Base-by-base conservation (phyloP, 2,329 filamentous ascomycete species). In the Aspergillus awamori region DNA sequence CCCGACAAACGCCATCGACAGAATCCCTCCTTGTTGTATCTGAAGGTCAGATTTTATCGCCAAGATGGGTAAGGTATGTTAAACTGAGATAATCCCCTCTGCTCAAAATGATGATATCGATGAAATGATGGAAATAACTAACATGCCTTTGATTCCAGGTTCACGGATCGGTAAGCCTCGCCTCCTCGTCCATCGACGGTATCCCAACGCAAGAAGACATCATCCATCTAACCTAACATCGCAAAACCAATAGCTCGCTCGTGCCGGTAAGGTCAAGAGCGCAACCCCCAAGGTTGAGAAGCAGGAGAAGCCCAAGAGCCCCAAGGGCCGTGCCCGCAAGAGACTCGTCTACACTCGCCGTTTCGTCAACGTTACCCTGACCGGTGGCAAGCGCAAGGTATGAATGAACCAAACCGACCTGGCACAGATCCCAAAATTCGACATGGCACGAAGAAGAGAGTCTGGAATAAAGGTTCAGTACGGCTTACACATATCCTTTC, bases 251-350 rank as follows among this genome's bases (percentile, higher is more conserved):
- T 36, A 58, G 43, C 66, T 68, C 66, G 66, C 66, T 60, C 66
- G 66, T 68, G 66, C 66, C 59, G 66, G 66, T 68, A 68, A 68
- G 66, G 66, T 68, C 61, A 68, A 68, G 66, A 61, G 61, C 60
- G 66, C 65, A 52, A 69, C 64, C 63, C 67, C 65, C 60, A 66
- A 66, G 64, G 67, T 69, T 63, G 67, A 69, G 53, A 58, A 67
- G 63, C 67, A 69, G 61, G 93, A 97, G 89, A 97, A 97, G 90
- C 86, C 91, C 84, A 97, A 98, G 91, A 87, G 84, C 74, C 93
- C 94, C 80, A 97, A 97, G 89, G 94, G 94, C 79, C 93, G 94
- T 79, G 94, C 94, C 74, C 92, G 95, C 85, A 98, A 98, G 93
- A 89, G 94, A 78, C 89, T 96, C 81, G 89, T 87, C 81, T 97